Conservation (phyloP, 805 yeast genomes). For the Jamesozyma jinghongensis region DNA sequence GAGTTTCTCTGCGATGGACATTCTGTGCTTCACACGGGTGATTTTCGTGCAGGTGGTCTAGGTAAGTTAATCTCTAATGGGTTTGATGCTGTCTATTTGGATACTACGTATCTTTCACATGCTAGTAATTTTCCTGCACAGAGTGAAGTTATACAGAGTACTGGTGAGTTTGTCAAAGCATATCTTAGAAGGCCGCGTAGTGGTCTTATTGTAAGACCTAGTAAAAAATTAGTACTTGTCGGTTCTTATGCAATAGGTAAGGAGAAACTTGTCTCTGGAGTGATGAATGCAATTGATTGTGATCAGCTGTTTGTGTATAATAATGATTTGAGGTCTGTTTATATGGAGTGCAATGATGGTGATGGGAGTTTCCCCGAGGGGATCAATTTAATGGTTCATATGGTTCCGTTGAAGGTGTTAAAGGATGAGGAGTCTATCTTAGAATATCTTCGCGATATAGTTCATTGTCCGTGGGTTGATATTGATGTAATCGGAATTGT, state of each 20-base stretch:
- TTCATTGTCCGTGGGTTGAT: constrained; percentile 8
- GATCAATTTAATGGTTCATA: constrained; percentile 40
- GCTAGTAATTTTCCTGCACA: constrained; percentile 71
- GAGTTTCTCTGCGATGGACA: constrained; percentile 20
- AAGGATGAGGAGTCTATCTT: constrained; percentile 30
- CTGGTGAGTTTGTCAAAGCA: constrained; percentile 43
- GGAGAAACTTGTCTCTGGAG: constrained; percentile 66
- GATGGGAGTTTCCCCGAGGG: not conserved
- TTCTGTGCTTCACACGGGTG: constrained; percentile 72
- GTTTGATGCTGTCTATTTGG: constrained; percentile 64
- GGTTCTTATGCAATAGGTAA: constrained; percentile 94
- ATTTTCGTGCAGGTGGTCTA: constrained; percentile 60
- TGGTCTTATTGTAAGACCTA: constrained; percentile 2
- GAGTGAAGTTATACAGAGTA: constrained; percentile 48
- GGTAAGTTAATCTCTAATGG: constrained; percentile 25
- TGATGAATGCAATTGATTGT: constrained; percentile 39
- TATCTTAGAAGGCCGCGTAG: not conserved
- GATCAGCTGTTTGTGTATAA: constrained; percentile 23
- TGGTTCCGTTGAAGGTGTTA: constrained; percentile 59
- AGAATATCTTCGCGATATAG: constrained; percentile 14
- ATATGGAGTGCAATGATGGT: not conserved
- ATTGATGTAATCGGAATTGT: constrained; percentile 52
- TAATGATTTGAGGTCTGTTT: constrained; percentile 4
- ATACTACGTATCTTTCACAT: constrained; percentile 83
- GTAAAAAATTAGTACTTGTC: constrained; percentile 35